Base-by-base conservation (phyloP, 2,329 filamentous ascomycete species). In the Talaromyces sp. region DNA sequence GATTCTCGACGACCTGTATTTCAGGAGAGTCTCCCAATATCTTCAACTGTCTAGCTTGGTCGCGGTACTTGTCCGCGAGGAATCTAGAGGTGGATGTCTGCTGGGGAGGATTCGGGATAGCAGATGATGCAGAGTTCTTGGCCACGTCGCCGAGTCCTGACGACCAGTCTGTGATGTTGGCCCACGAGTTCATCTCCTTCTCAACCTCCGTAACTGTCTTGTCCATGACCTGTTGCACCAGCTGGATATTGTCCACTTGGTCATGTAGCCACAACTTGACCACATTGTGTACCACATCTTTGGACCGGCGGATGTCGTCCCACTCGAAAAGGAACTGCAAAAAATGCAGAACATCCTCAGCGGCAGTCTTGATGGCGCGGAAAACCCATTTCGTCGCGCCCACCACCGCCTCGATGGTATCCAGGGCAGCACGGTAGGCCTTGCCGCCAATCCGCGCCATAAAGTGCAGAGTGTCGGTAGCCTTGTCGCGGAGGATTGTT, bases 271-370 rank as follows among this genome's bases (percentile, higher is more conserved):
- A 67, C n/a, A 65, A 39, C 27, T 60, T 66, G 10, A 56, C 19
- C 8, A 66, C 16, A 24, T 69, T 69, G 13, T 66, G 37, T 8
- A 68, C 37, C 5, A 67, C 67, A 43, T 65, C 16, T 45, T 69
- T 67, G 45, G 61, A 65, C 2, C 68, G 63, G 4, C 47, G n/a
- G 39, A 69, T 68, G 24, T 69, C 67, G 37, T 65, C 64, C 68
- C 68, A 69, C 11, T 67, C 37, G 33, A 69, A 68, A 0, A 69
- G 50, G 11, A 68, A 63, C 41, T 66, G 27, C 1, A 68, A 10
- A 14, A 57, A 69, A 1, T 54, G 43, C 13, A 69, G 45, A 0
- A 69, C 5, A 8, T 63, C 59, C 9, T 65, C n/a, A n/a, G 63
- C 33, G 3, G 22, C 66, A 1, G 62, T 61, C 35, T 68, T 66